Evolutionary conservation across 2,329 filamentous ascomycete species (phyloP).

Genomic region (Ascochyta rabiei): DNA sequence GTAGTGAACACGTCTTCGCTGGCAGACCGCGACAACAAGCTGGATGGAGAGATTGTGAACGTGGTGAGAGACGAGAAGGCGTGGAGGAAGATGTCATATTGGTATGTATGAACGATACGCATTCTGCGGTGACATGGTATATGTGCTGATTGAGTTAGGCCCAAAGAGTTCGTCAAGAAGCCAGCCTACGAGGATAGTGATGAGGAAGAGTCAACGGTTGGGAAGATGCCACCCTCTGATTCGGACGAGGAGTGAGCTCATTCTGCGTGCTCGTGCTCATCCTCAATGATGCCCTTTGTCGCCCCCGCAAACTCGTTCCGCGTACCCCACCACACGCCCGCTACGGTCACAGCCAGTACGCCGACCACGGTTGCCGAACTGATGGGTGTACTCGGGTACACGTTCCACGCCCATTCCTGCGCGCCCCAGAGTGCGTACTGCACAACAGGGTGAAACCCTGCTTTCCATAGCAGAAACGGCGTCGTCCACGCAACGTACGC

Average conservation of each 20-base stretch:
- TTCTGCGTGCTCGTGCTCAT: slow-evolving; percentile 42
- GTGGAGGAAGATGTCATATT: slow-evolving; percentile 89
- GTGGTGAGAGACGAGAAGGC: slow-evolving; percentile 88
- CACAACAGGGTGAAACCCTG: slow-evolving; percentile 69
- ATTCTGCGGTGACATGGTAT: slow-evolving; percentile 6
- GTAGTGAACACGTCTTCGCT: slow-evolving; percentile 74
- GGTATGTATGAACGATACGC: slow-evolving; percentile 54
- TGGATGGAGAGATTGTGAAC: slow-evolving; percentile 89
- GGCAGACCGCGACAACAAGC: slow-evolving; percentile 73
- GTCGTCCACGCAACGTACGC: slow-evolving; percentile 89
- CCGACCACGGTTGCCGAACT: slow-evolving; percentile 74
- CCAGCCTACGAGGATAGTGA: slow-evolving; percentile 68
- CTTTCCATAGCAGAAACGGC: slow-evolving; percentile 84
- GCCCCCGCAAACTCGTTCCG: slow-evolving; percentile 51
- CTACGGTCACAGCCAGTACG: slow-evolving; percentile 70
- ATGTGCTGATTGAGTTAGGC: slow-evolving; percentile 55
- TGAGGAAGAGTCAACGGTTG: slow-evolving; percentile 78
- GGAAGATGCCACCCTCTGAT: slow-evolving; percentile 83
- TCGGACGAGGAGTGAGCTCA: slow-evolving; percentile 66
- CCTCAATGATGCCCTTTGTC: slow-evolving; percentile 33
- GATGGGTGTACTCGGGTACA: slow-evolving; percentile 77
- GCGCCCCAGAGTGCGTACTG: slow-evolving; percentile 73
- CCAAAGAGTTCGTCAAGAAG: slow-evolving; percentile 75
- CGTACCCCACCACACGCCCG: slow-evolving; percentile 65
- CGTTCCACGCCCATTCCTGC: slow-evolving; percentile 94